phyloP scores from a whole-genome alignment of 148 eudicot genomes.

The Oxyria digyna region DNA sequence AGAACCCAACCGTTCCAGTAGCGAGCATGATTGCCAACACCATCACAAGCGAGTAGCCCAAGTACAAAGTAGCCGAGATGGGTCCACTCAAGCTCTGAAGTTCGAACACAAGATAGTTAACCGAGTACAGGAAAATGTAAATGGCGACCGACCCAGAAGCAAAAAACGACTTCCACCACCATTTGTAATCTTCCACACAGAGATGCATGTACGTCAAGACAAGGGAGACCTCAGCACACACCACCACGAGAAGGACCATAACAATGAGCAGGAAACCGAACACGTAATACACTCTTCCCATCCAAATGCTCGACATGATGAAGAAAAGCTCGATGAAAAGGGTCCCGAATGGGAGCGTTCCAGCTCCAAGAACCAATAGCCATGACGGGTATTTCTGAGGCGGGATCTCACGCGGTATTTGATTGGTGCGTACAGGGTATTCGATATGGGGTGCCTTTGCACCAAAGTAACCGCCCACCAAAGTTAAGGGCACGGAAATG shows the following conservation, averaged over 20 bases:
- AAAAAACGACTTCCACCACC: slow-evolving; percentile 36
- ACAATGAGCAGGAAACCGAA: slow-evolving; percentile 24
- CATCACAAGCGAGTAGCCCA: slow-evolving; percentile 26
- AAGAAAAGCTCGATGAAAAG: slow-evolving; percentile 30
- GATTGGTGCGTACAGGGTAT: slow-evolving; percentile 27
- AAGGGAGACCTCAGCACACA: slow-evolving; percentile 29
- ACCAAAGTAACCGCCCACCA: slow-evolving; percentile 7
- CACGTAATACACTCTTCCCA: slow-evolving; percentile 28
- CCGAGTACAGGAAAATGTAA: slow-evolving; percentile 22
- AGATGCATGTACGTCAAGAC: slow-evolving; percentile 28
- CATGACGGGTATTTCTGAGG: slow-evolving; percentile 29
- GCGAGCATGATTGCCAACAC: slow-evolving; percentile 26
- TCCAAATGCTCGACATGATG: slow-evolving; percentile 30
- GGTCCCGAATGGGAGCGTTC: slow-evolving; percentile 21
- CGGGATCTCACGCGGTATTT: slow-evolving; percentile 27
- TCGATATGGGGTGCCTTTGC: slow-evolving; percentile 9
- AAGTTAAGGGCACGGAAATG: slow-evolving; percentile 4
- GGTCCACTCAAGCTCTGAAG: slow-evolving; percentile 31
- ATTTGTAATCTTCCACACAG: slow-evolving; percentile 25
- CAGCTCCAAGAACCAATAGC: slow-evolving; percentile 19
- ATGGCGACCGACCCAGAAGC: slow-evolving; percentile 32
- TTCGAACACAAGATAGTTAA: slow-evolving; percentile 25
- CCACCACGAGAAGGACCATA: slow-evolving; percentile 23
- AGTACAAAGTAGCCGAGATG: slow-evolving; percentile 23
- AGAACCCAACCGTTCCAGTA: slow-evolving; percentile 28